A percentile compares a stretch with the other conserved stretches of the same genome.
Evolutionary conservation across 179 eudicot genomes (phyloP).

Genomic region (Heliamphora pulchella): DNA sequence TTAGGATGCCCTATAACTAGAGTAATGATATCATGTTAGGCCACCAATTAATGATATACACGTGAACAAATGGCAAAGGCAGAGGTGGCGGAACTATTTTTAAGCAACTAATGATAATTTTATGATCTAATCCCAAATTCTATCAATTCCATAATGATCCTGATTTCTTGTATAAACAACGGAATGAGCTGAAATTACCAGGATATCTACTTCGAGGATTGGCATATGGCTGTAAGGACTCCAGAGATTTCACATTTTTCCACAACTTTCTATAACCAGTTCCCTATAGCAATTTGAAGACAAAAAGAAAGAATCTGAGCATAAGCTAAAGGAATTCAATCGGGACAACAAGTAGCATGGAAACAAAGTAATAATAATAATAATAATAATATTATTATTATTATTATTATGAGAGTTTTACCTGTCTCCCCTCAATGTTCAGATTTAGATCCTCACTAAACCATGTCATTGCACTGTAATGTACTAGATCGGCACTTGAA

Average conservation of each 20-base stretch:
- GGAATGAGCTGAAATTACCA: slow-evolving; percentile 41
- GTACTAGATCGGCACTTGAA: slow-evolving; percentile 53
- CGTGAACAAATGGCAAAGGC: neutral
- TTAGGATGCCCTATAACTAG: too few relatives aligned
- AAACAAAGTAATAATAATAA: neutral
- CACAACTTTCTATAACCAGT: slow-evolving; percentile 58
- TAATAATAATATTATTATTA: neutral
- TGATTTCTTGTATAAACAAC: neutral
- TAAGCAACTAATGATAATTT: neutral
- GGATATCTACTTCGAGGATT: slow-evolving; percentile 57
- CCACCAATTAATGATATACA: too few relatives aligned
- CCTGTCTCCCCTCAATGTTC: slow-evolving; percentile 35
- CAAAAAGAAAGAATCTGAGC: slow-evolving; percentile 1
- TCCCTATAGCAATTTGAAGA: slow-evolving; percentile 36
- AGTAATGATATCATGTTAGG: too few relatives aligned
- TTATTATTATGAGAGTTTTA: slow-evolving; percentile 7
- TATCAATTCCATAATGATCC: neutral
- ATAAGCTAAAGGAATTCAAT: slow-evolving; percentile 6
- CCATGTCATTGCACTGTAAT: slow-evolving; percentile 30
- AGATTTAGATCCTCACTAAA: slow-evolving; percentile 58
- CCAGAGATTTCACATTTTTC: slow-evolving; percentile 54
- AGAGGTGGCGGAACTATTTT: neutral
- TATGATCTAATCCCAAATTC: neutral
- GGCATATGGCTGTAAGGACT: slow-evolving; percentile 72
- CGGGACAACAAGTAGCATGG: too few relatives aligned